Base-by-base conservation (phyloP, 2,329 filamentous ascomycete genomes). In the Dactylellina leptospora region DNA sequence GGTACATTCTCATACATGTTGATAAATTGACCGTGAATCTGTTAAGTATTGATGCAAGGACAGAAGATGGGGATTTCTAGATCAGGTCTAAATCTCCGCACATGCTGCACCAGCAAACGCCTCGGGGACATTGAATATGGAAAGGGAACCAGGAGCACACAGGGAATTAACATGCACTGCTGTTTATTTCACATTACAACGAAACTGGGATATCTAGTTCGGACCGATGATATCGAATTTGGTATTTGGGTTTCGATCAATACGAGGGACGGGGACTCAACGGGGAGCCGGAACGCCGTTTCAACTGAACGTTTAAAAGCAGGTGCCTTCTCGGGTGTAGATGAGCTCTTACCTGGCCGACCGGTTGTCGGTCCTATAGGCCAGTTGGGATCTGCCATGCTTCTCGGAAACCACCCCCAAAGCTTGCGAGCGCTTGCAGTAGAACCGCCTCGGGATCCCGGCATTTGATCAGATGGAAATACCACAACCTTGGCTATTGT, bases 351-450 rank as follows among this genome's bases (percentile, higher is more conserved):
- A 40, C 60, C 13, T 48, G 27, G 55, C 42, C 38, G 48, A 45
- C 56, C 66, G 66, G 66, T 27, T 63, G n/a, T 58, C 51, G 44
- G 58, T 62, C 66, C 66, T 71, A 71, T 71, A 71, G 66, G 66
- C 16, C 51, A 71, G 66, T 22, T 28, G 38, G 36, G 22, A 22
- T 40, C 36, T 40, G 59, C 59, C 27, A 63, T 38, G 59, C 59
- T 25, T 55, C 22, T 25, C 59, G 59, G 48, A 55, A 51, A 20
- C 22, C 22, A 63, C 27, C 8, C 20, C n/a, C 40, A 45, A 45
- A 53, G 11, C 47, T 51, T 40, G 48, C 48, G 23, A 47, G 36
- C 22, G 1, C 3, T n/a, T 11, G 18, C 25, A 25, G 25, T 55
- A 40, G 11, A 18, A n/a, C 2, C 40, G 40, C 40, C n/a, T 45